Evolutionary conservation across 352 stramenopile genomes (phyloP).

Genomic region (Phytophthora constricta): DNA sequence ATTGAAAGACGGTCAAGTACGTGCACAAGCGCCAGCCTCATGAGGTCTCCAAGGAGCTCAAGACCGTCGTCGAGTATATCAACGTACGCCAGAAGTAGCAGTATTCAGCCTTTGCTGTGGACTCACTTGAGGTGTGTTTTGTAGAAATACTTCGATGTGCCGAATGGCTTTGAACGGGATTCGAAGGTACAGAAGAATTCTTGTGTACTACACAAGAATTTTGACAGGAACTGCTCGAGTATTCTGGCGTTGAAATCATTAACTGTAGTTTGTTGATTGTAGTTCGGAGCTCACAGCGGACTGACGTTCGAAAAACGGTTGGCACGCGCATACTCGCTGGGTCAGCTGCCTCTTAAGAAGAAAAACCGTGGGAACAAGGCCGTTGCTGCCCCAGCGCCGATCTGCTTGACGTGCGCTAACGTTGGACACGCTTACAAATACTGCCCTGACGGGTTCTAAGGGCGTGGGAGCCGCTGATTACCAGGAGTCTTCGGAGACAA

Average conservation of each 20-base stretch:
- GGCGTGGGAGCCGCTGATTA: background rate
- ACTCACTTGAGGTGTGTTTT: background rate
- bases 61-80: conserved; percentile 58
- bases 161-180: conserved; percentile 55
- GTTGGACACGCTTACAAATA: conserved; percentile 55
- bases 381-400: conserved; percentile 29
- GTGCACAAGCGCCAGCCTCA: conserved; percentile 42
- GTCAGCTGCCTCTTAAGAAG: conserved; percentile 44
- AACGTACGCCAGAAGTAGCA: conserved; percentile 27
- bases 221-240: background rate
- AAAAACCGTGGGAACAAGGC: conserved; percentile 7
- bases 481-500: no score
- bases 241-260: background rate
- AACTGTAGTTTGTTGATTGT: conserved; percentile 5
- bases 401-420: conserved; percentile 62
- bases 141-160: conserved; percentile 56
- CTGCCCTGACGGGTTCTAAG: conserved; percentile 69
- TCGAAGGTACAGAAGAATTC: conserved; percentile 37
- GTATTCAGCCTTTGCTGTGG: background rate
- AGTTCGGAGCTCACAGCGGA: conserved; percentile 72
- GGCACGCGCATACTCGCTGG: conserved; percentile 62
- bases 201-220: background rate
- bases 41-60: conserved; percentile 40
- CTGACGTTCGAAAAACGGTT: conserved; percentile 65
- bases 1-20: conserved; percentile 60